These are phyloP conservation scores for Saraca asoca DNA, from an alignment of 331 rosid species.

Conservation along the genomic window DNA sequence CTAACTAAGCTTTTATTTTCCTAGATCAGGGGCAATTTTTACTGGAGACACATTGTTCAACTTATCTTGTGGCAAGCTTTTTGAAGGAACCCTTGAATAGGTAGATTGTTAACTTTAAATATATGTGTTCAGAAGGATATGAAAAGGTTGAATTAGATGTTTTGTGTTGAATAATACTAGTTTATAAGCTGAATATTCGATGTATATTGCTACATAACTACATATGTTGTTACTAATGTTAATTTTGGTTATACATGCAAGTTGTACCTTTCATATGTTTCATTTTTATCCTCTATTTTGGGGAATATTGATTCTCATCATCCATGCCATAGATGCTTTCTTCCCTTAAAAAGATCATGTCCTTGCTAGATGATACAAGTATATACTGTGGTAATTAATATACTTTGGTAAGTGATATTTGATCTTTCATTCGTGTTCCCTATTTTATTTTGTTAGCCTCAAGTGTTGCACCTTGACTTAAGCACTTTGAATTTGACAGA, in stretches of 20 bases:
- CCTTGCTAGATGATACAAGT: constrained; percentile 77
- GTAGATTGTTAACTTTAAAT: too few relatives aligned
- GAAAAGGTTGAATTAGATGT: too few relatives aligned
- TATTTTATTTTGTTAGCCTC: too few relatives aligned
- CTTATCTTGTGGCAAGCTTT: constrained; percentile 94
- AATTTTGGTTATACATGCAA: too few relatives aligned
- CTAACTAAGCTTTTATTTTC: constrained; percentile 83
- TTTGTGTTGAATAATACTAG: constrained; percentile 11
- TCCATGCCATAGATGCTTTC: constrained; percentile 68
- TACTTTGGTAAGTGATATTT: constrained; percentile 66
- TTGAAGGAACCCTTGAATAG: constrained; percentile 94
- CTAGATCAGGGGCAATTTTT: too few relatives aligned
- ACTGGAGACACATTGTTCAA: constrained; percentile 95
- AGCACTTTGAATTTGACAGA: too few relatives aligned
- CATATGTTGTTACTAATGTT: too few relatives aligned
- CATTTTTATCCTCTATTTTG: too few relatives aligned
- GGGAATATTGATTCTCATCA: constrained; percentile 31
- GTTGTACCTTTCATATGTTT: too few relatives aligned
- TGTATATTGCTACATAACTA: background rate
- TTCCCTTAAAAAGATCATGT: constrained; percentile 72
- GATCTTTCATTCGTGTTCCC: constrained; percentile 16
- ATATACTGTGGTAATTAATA: constrained; percentile 86
- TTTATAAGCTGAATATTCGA: constrained; percentile 5
- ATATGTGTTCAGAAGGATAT: too few relatives aligned
- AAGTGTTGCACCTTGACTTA: too few relatives aligned